Percentiles rank a stretch among this genome's conserved stretches.
phyloP scores from a whole-genome alignment of 1,284 basidiomycete genomes.

The Dichomitus squalens region DNA sequence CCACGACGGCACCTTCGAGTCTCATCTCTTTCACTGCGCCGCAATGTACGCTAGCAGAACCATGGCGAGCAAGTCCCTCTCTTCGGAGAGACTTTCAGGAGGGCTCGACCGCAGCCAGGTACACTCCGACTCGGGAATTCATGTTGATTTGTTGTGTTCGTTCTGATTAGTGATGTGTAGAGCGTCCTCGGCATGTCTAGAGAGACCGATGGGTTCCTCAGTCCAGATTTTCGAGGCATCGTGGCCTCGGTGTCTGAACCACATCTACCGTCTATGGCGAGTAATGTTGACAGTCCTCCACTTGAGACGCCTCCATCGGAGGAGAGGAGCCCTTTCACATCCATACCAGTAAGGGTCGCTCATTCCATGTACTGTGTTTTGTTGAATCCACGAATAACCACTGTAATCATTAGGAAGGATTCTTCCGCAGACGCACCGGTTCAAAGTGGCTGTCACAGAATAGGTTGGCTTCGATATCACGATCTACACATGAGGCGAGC shows the following conservation, averaged over 20 bases:
- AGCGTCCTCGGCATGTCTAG: not conserved
- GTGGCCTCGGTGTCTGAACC: constrained; percentile 6
- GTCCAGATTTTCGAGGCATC: not conserved
- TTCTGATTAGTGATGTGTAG: not conserved
- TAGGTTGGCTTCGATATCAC: not conserved
- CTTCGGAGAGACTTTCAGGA: not conserved
- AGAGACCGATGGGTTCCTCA: not conserved
- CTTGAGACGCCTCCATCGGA: not conserved
- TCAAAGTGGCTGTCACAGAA: constrained; percentile 2
- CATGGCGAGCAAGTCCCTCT: not conserved
- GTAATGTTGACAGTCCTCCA: not conserved
- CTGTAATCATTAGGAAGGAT: not conserved
- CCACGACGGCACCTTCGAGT: not conserved
- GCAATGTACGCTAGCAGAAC: not conserved
- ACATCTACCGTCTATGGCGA: constrained; percentile 6
- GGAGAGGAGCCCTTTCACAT: constrained; percentile 6
- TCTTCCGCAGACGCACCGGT: constrained; percentile 11
- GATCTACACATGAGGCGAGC: constrained; percentile 12
- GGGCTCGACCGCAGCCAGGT: not conserved
- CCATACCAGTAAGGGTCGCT: constrained; percentile 6
- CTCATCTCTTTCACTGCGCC: not conserved
- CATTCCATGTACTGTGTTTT: not conserved
- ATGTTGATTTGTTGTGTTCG: not conserved
- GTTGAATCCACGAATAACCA: no score
- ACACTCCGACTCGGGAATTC: not conserved